A percentile compares a stretch with the other conserved stretches of the same genome.
Conservation (phyloP, 345 rosid species). For the Crucihimalaya himalaica region DNA sequence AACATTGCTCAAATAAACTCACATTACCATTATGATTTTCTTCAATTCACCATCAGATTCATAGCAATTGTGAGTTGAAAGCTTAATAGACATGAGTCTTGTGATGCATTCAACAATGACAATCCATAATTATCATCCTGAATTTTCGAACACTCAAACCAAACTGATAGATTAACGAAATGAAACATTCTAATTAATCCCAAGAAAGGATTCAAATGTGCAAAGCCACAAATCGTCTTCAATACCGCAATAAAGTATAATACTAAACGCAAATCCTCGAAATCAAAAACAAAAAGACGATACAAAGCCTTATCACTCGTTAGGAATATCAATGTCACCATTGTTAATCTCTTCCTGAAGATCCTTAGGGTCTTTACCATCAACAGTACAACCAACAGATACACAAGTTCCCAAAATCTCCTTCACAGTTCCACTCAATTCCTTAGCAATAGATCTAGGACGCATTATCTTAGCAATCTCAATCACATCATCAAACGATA, state of each 20-base stretch:
- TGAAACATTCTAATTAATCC: background rate
- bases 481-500: conserved; percentile 58
- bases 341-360: conserved; percentile 53
- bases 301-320: conserved; percentile 38
- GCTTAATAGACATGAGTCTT: background rate
- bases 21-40: background rate
- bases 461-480: conserved; percentile 59
- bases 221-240: conserved; percentile 1
- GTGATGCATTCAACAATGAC: background rate
- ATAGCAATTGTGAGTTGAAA: background rate
- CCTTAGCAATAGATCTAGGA: conserved; percentile 63
- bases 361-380: conserved; percentile 60
- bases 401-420: conserved; percentile 68
- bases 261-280: conserved; percentile 27
- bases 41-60: background rate
- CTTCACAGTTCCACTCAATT: conserved; percentile 55
- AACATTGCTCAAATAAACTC: background rate
- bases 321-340: conserved; percentile 56
- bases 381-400: conserved; percentile 64
- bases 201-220: conserved; percentile 17
- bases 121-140: background rate
- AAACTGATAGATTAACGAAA: conserved; percentile 3
- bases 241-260: conserved; percentile 20
- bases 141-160: background rate
- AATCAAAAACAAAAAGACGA: background rate